Base-by-base conservation (phyloP, 345 rosid genomes). In the Viola odorata region DNA sequence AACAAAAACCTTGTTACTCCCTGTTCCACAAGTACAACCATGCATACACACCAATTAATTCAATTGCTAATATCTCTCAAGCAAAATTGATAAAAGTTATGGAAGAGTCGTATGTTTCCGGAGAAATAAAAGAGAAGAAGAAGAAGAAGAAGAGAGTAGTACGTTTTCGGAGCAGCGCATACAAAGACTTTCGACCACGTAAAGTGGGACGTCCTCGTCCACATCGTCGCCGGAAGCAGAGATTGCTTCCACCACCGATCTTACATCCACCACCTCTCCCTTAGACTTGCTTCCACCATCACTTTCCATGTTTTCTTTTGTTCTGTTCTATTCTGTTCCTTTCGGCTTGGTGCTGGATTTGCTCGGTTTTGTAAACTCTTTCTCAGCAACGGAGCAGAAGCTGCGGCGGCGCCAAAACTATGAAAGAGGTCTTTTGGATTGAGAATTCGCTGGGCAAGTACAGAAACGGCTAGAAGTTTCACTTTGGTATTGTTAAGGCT, bases 151-250 rank as follows among this genome's bases (percentile, higher is more conserved):
- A 23, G 48, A 16, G 12, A 12, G 45, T 8, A 41, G 42, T 80
- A 92, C 98, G 37, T 94, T 94, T 60, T 86, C 86, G 37, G 77
- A 75, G 70, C 99, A 94, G 37, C 89, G 88, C 97, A 94, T 90
- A 69, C 97, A 94, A 66, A 90, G 87, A 70, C 99, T 94, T 68
- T 90, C 99, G 41, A 94, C 85, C 51, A 83, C 70, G 61, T 87
- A 89, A 37, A 89, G 86, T 40, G 96, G 96, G 68, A 84, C 83
- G 61, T 82, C 88, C 10, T 8, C 50, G 56, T 66, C 77, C 13
- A 69, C 85, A 39, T 62, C 65, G 0, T 72, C 75, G 5, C 15
- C 5, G n/a, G 45, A 23, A 23, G 32, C 23, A 23, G 96, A 73
- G 36, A 92, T 75, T 48, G 98, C 86, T 82, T 92, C 98, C 37